Evolutionary conservation across 2,329 filamentous ascomycete genomes (phyloP), one percentile per base, ranked within the genome.

Genomic region (Zasmidium cellare): DNA sequence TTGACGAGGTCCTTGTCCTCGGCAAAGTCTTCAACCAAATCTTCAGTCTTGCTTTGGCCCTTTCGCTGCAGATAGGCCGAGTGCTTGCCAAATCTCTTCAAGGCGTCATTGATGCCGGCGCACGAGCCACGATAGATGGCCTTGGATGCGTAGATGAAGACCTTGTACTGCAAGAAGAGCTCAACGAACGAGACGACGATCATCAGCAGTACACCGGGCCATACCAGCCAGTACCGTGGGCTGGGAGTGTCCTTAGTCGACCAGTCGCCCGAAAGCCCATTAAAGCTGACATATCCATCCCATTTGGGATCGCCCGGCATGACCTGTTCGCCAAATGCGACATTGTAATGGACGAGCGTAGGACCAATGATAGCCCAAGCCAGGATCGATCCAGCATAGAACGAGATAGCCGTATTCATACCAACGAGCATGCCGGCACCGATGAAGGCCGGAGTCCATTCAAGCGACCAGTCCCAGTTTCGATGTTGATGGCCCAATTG

Each of bases 381-480:
- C 24, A 83, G 69, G 50, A 86, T 74, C 16, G 80, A 81, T 18
- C 84, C 84, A 14, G 65, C 75, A 59, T 82, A 82, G 78, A 84
- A 84, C 9, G 84, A 86, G 56, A 84, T 66, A 22, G 82, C 80
- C 16, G 82, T 79, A 69, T 85, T 85, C 61, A 85, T 74, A 56
- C 83, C 83, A 62, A 84, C 82, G 45, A 85, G 77, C 72, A 85
- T 83, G 28, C 64, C 82, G 45, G 78, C 79, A 5, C 84, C 84
- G 60, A 86, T 83, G 71, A 86, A 86, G 35, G 84, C 84, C 0
- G 84, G 83, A 0, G 83, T 86, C 64, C 78, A 80, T 63, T 85
- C 83, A 47, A 85, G 75, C 61, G 81, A 76, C 84, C 84, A 87
- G 12, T 82, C 82, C 84, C 84, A 87, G 71, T 80, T 84, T 86